Evolutionary conservation across 108 stramenopile species (phyloP).

Genomic region (Parmales sp.): DNA sequence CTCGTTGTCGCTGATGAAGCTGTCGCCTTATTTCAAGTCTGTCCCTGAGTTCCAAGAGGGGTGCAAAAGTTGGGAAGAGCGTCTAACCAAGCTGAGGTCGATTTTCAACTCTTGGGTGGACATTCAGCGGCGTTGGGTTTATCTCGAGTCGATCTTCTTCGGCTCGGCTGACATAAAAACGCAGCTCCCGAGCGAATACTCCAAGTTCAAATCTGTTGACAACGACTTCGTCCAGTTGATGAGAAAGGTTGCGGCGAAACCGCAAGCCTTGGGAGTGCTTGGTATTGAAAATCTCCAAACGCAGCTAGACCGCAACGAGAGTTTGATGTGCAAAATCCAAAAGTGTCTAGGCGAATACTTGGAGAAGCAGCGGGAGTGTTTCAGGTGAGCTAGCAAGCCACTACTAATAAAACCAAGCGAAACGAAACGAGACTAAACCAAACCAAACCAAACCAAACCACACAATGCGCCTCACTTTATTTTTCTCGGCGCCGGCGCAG

Average conservation of each 20-base stretch:
- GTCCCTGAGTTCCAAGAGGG: constrained; percentile 94
- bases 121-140: constrained; percentile 93
- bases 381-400: too few relatives aligned
- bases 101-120: constrained; percentile 95
- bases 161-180: constrained; percentile 90
- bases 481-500: too few relatives aligned
- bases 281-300: constrained; percentile 83
- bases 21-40: constrained; percentile 80
- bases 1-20: constrained; percentile 82
- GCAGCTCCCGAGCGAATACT: constrained; percentile 87
- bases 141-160: constrained; percentile 90
- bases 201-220: constrained; percentile 90
- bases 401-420: too few relatives aligned
- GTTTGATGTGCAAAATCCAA: constrained; percentile 83
- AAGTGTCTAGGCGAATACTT: constrained; percentile 92
- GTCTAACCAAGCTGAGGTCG: constrained; percentile 71
- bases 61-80: constrained; percentile 85
- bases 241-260: constrained; percentile 72
- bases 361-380: constrained; percentile 83
- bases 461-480: too few relatives aligned
- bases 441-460: too few relatives aligned
- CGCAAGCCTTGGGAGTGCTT: constrained; percentile 74
- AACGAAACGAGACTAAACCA: too few relatives aligned
- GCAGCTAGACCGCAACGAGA: constrained; percentile 77
- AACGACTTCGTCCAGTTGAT: constrained; percentile 83